These are phyloP conservation scores for Phlyctochytrium planicorne DNA, from an alignment of 192 early-diverging fungal genomes.

Conservation along the genomic window DNA sequence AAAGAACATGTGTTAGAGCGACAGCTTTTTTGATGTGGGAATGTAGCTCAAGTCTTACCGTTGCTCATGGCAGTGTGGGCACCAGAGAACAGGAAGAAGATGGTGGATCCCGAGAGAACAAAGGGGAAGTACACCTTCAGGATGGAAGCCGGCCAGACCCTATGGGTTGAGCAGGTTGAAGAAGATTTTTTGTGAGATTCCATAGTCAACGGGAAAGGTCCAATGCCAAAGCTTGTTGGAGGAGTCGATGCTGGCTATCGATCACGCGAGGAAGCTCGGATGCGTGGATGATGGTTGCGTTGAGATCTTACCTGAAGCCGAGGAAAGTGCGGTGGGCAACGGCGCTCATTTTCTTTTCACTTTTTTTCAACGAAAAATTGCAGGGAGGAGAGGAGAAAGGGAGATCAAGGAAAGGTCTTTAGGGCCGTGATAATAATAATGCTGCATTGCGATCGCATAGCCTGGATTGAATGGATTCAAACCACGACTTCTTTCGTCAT, in stretches of 20 bases:
- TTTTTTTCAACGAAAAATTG: too few relatives aligned
- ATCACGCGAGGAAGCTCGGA: too few relatives aligned
- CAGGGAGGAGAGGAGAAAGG: too few relatives aligned
- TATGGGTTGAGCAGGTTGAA: not conserved
- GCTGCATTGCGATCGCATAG: too few relatives aligned
- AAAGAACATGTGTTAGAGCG: constrained; percentile 5
- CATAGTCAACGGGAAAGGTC: not conserved
- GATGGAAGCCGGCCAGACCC: constrained; percentile 50
- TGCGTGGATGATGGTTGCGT: not conserved
- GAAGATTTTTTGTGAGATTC: not conserved
- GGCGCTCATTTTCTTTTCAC: not conserved
- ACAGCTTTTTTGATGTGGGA: constrained; percentile 8
- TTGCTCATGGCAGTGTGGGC: constrained; percentile 43
- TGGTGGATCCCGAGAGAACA: constrained; percentile 43
- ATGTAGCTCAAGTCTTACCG: constrained; percentile 26
- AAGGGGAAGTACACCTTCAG: constrained; percentile 55
- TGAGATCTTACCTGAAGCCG: not conserved
- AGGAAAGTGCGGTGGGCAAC: not conserved
- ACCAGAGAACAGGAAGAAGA: constrained; percentile 38
- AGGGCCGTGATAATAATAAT: too few relatives aligned
- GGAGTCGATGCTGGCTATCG: too few relatives aligned
- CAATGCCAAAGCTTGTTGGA: not conserved
- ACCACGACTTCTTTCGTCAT: too few relatives aligned
- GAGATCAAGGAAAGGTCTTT: too few relatives aligned
- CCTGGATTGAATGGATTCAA: too few relatives aligned